Conservation (phyloP, 1,284 basidiomycete genomes). For the Sporisorium iseilematis-ciliati region DNA sequence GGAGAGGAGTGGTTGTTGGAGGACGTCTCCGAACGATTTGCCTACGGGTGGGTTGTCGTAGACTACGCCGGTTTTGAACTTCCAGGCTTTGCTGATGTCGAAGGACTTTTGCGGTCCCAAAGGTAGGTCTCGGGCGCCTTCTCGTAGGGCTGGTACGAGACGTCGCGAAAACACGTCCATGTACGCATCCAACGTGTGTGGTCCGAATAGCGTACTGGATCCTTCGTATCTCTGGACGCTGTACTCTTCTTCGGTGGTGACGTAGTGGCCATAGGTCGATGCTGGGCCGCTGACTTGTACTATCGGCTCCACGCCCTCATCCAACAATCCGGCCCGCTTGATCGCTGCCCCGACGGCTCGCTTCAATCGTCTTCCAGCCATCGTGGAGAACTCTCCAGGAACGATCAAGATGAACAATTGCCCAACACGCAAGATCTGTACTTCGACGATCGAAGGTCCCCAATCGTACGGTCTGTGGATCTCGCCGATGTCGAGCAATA, state of each 20-base stretch:
- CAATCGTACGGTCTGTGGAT: conserved; percentile 77
- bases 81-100: conserved; percentile 77
- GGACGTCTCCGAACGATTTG: conserved; percentile 77
- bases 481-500: conserved; percentile 72
- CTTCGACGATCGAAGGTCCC: conserved; percentile 81
- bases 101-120: conserved; percentile 79
- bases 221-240: conserved; percentile 83
- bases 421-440: conserved; percentile 84
- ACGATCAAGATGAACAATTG: conserved; percentile 82
- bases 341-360: conserved; percentile 77
- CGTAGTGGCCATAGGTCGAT: conserved; percentile 83
- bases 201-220: conserved; percentile 82
- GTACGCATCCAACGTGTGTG: conserved; percentile 83
- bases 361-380: conserved; percentile 74
- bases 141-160: conserved; percentile 70
- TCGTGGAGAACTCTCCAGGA: conserved; percentile 78
- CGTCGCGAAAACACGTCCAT: conserved; percentile 77
- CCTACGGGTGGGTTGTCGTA: conserved; percentile 70
- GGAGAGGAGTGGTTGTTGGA: conserved; percentile 75
- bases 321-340: conserved; percentile 77
- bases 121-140: conserved; percentile 72
- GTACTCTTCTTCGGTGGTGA: conserved; percentile 80
- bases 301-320: conserved; percentile 68
- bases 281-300: conserved; percentile 75
- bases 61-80: conserved; percentile 51